Evolutionary conservation across 192 early-diverging fungal species (phyloP), one percentile per base, ranked within the genome.

Genomic region (Diversispora eburnea): DNA sequence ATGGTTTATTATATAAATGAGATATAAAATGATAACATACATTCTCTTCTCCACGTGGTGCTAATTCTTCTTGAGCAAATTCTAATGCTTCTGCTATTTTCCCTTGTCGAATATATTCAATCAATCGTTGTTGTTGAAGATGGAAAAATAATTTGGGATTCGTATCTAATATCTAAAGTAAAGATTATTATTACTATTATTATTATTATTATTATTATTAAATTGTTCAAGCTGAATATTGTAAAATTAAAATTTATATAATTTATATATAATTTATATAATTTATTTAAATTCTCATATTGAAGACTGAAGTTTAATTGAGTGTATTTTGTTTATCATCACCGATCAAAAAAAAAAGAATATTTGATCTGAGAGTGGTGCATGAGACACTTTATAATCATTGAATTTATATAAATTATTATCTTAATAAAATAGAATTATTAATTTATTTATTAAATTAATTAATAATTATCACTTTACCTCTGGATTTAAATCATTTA

Each of bases 401-500:
- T 63, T 63, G 72, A 64, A 15, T n/a, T n/a, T n/a, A n/a, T n/a
- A n/a, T n/a, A n/a, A n/a, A n/a, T n/a, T n/a, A n/a, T n/a, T n/a
- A n/a, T n/a, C n/a, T n/a, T n/a, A n/a, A n/a, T n/a, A n/a, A n/a
- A n/a, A n/a, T n/a, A n/a, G n/a, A n/a, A n/a, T n/a, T n/a, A n/a
- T n/a, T n/a, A n/a, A n/a, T n/a, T n/a, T n/a, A n/a, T n/a, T n/a
- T n/a, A n/a, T n/a, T n/a, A n/a, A n/a, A n/a, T n/a, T n/a, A n/a
- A n/a, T n/a, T n/a, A n/a, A n/a, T 42, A 9, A 42, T 42, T 8
- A 52, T 12, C 8, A 7, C n/a, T 52, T 76, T 84, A 94, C 93
- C 83, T 98, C 97, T 5, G 98, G 98, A 79, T 99, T 96, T 73
- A 99, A 85, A 77, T 99, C 98, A 76, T 99, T 99, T 2, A 99